These are phyloP conservation scores for Boehmeria nivea DNA, from an alignment of 306 rosid genomes.

Conservation along the genomic window DNA sequence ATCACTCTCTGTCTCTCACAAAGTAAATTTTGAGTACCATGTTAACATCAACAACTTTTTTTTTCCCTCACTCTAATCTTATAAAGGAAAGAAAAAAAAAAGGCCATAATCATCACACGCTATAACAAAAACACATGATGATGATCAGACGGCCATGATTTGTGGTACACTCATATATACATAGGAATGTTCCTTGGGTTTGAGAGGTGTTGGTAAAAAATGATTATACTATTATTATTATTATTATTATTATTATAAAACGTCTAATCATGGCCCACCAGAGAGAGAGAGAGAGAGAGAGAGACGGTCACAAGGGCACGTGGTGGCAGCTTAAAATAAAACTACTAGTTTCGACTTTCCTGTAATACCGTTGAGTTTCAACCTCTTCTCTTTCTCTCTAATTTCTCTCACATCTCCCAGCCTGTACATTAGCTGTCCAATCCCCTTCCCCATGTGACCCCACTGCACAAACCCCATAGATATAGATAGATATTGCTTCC, in stretches of 20 bases:
- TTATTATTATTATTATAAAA: no score
- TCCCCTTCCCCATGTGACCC: constrained; percentile 26
- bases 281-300: constrained; percentile 43
- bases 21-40: no score
- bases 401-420: constrained; percentile 25
- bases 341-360: constrained; percentile 58
- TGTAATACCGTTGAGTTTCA: constrained; percentile 81
- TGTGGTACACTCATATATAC: background rate
- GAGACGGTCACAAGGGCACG: constrained; percentile 80
- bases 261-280: constrained; percentile 22
- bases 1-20: no score
- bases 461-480: constrained; percentile 14
- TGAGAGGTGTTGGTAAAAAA: constrained; percentile 6
- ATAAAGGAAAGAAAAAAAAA: no score
- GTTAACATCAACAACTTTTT: no score
- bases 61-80: no score
- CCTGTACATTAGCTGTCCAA: constrained; percentile 89
- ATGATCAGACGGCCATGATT: background rate
- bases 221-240: constrained; percentile 19
- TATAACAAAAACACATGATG: background rate
- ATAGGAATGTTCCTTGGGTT: constrained; percentile 4
- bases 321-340: constrained; percentile 41
- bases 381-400: constrained; percentile 30
- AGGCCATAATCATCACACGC: background rate
- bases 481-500: background rate